phyloP scores from a whole-genome alignment of 306 rosid genomes.

The Luffa aegyptiaca region DNA sequence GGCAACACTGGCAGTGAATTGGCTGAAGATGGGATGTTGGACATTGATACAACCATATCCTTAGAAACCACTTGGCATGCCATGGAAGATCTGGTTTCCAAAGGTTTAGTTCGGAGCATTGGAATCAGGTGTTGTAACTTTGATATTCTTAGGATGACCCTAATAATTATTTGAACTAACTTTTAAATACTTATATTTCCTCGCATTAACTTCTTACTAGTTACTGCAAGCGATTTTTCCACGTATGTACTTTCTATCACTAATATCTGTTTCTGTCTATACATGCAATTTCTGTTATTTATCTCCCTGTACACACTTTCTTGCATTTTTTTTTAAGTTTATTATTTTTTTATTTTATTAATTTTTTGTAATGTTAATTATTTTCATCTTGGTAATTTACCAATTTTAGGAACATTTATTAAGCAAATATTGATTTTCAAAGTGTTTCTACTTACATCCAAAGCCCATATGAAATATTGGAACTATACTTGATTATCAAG shows the following conservation, averaged over 20 bases:
- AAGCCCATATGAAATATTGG: neutral
- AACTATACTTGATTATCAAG: neutral
- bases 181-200: neutral
- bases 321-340: too few species aligned
- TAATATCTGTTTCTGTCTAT: neutral
- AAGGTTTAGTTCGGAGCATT: constrained; percentile 87
- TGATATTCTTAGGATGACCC: neutral
- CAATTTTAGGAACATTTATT: neutral
- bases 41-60: constrained; percentile 72
- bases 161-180: neutral
- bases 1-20: constrained; percentile 77
- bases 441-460: neutral
- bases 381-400: neutral
- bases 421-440: neutral
- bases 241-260: neutral
- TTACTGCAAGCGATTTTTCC: neutral
- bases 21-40: constrained; percentile 76
- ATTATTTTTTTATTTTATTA: too few species aligned
- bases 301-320: too few species aligned
- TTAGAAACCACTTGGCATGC: constrained; percentile 91
- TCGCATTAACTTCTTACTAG: neutral
- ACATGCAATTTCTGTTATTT: neutral
- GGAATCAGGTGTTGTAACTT: constrained; percentile 58
- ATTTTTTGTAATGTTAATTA: too few species aligned
- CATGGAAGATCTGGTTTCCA: constrained; percentile 79